These are phyloP conservation scores for Colletotrichum gloeosporioides DNA, from an alignment of 2,329 filamentous ascomycete genomes.

Conservation along the genomic window DNA sequence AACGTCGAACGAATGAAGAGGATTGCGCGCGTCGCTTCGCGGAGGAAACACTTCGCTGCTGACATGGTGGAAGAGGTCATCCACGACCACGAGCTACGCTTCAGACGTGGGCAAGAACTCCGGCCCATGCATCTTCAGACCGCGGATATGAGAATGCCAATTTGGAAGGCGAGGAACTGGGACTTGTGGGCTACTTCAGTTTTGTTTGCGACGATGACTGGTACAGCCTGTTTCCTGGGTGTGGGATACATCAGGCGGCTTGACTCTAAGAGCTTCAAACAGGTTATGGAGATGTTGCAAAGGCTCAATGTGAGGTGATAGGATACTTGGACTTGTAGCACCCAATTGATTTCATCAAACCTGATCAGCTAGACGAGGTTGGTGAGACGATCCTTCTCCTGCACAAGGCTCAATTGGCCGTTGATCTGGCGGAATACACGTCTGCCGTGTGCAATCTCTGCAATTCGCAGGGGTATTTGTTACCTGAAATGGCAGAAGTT, in stretches of 20 bases:
- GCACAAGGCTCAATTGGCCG: not conserved
- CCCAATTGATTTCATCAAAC: not conserved
- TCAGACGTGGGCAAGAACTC: conserved; percentile 29
- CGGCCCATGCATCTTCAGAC: conserved; percentile 49
- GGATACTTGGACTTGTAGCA: not conserved
- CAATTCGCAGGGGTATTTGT: not conserved
- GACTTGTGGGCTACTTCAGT: not conserved
- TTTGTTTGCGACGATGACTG: not conserved
- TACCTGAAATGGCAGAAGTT: not conserved
- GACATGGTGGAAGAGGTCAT: conserved; percentile 46
- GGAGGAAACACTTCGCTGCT: conserved; percentile 41
- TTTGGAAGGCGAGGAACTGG: conserved; percentile 10
- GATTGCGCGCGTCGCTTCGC: conserved; percentile 40
- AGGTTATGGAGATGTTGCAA: not conserved
- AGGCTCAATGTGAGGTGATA: not conserved
- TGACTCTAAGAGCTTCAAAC: not conserved
- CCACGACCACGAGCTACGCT: conserved; percentile 37
- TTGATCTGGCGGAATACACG: not conserved
- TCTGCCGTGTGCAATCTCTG: not conserved
- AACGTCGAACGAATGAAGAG: conserved; percentile 41
- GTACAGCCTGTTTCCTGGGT: not conserved
- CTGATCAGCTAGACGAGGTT: not conserved
- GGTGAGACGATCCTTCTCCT: not conserved
- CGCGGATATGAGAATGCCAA: conserved; percentile 43
- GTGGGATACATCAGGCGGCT: not conserved